These are phyloP conservation scores for Cymodocea nodosa DNA, from an alignment of 116 monocot genomes.

Conservation along the genomic window DNA sequence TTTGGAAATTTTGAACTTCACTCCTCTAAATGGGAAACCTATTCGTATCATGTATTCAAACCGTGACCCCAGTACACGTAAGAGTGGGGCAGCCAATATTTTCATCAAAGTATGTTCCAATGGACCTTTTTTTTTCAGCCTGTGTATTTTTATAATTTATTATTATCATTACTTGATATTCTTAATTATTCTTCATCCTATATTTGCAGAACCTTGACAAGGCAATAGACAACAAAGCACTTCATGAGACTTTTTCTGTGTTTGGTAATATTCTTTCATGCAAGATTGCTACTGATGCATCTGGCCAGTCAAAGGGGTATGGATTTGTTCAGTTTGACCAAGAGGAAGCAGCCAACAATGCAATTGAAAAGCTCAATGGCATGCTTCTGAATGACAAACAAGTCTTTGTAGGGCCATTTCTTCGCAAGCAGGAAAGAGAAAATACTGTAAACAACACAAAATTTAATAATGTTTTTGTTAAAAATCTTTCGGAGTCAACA, in stretches of 20 bases:
- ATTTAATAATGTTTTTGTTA: conserved; percentile 92
- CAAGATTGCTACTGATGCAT: conserved; percentile 70
- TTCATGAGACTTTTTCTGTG: conserved; percentile 81
- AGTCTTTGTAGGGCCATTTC: conserved; percentile 83
- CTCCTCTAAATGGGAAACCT: conserved; percentile 71
- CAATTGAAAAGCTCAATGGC: conserved; percentile 82
- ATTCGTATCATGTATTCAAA: conserved; percentile 94
- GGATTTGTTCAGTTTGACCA: conserved; percentile 91
- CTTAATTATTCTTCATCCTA: neutral
- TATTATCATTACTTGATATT: too few relatives aligned
- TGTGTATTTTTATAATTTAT: too few relatives aligned
- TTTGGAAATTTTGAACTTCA: conserved; percentile 73
- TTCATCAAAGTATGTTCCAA: conserved; percentile 68
- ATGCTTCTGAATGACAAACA: conserved; percentile 96
- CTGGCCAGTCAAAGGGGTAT: conserved; percentile 88
- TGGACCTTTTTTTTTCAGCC: neutral
- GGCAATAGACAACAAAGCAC: conserved; percentile 81
- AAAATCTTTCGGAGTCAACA: conserved; percentile 64
- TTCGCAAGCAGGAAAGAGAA: conserved; percentile 83
- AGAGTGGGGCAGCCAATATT: conserved; percentile 82
- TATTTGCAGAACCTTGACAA: conserved; percentile 83
- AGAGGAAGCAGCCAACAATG: conserved; percentile 64
- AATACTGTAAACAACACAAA: conserved; percentile 26
- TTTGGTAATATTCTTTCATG: conserved; percentile 94
- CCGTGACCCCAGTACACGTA: conserved; percentile 81